These are phyloP conservation scores for Lepidium africanum DNA, from an alignment of 345 rosid species.

Conservation along the genomic window DNA sequence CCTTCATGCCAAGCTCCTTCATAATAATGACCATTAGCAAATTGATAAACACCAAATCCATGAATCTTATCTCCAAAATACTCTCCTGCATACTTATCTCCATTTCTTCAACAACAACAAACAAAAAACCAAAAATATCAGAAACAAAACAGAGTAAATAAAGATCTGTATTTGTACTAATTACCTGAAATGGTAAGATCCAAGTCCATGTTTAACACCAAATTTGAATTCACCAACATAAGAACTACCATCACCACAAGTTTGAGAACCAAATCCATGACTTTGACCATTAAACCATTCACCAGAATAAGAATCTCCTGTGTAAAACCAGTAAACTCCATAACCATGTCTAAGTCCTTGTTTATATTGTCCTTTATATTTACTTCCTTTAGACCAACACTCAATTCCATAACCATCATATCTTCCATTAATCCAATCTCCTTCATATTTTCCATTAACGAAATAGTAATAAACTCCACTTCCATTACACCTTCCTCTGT, in stretches of 20 bases:
- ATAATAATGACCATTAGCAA: constrained; percentile 81
- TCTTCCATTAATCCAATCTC: constrained; percentile 88
- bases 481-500: constrained; percentile 77
- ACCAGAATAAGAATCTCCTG: constrained; percentile 89
- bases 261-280: constrained; percentile 80
- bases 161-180: neutral
- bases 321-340: constrained; percentile 76
- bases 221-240: constrained; percentile 76
- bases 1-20: constrained; percentile 99
- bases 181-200: constrained; percentile 89
- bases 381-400: constrained; percentile 91
- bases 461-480: constrained; percentile 81
- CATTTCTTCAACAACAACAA: constrained; percentile 51
- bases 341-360: constrained; percentile 77
- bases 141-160: neutral
- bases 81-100: constrained; percentile 89
- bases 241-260: constrained; percentile 84
- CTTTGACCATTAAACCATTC: constrained; percentile 96
- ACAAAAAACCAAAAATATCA: neutral
- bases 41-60: constrained; percentile 86
- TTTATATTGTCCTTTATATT: constrained; percentile 78
- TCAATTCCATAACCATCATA: constrained; percentile 91
- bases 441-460: constrained; percentile 83
- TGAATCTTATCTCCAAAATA: constrained; percentile 91
- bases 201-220: constrained; percentile 90